These are phyloP conservation scores for Quercus aquifolioides DNA, from an alignment of 306 rosid species.

Conservation along the genomic window DNA sequence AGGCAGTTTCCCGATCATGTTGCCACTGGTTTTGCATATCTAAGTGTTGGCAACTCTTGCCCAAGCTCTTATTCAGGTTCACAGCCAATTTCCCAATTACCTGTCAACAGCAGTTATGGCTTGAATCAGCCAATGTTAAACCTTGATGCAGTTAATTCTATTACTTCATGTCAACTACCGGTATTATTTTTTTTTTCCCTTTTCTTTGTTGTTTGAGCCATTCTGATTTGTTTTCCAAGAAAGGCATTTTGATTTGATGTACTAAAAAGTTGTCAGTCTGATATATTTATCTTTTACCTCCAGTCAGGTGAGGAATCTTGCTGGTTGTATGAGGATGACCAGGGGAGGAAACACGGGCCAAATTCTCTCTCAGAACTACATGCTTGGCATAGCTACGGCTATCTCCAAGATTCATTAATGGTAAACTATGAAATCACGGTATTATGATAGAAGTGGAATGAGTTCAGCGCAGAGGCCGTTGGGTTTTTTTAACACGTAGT, in stretches of 20 bases:
- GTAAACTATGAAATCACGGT: constrained; percentile 42
- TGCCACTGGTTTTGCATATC: constrained; percentile 72
- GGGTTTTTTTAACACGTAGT: background rate
- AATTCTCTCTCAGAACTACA: constrained; percentile 65
- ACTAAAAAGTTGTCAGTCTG: constrained; percentile 3
- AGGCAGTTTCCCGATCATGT: constrained; percentile 91
- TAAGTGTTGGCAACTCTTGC: constrained; percentile 36
- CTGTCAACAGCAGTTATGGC: constrained; percentile 21
- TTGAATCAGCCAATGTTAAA: constrained; percentile 22
- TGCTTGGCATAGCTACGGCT: constrained; percentile 77
- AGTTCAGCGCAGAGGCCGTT: background rate
- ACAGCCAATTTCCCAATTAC: constrained; percentile 30
- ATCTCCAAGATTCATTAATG: constrained; percentile 63
- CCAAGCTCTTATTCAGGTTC: constrained; percentile 27
- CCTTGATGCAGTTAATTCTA: constrained; percentile 21
- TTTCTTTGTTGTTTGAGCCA: background rate
- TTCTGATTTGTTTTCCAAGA: background rate
- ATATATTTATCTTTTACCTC: constrained; percentile 8
- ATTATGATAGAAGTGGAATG: constrained; percentile 7
- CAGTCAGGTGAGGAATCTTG: constrained; percentile 63
- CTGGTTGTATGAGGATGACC: constrained; percentile 79
- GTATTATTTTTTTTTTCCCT: constrained; percentile 18
- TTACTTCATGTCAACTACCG: constrained; percentile 35
- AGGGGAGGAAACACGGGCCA: constrained; percentile 74
- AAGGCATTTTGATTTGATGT: constrained; percentile 9